A percentile compares a stretch with the other conserved stretches of the same genome.
Conservation (phyloP, 768 basidiomycete genomes). For the Amanita polypyramis region DNA sequence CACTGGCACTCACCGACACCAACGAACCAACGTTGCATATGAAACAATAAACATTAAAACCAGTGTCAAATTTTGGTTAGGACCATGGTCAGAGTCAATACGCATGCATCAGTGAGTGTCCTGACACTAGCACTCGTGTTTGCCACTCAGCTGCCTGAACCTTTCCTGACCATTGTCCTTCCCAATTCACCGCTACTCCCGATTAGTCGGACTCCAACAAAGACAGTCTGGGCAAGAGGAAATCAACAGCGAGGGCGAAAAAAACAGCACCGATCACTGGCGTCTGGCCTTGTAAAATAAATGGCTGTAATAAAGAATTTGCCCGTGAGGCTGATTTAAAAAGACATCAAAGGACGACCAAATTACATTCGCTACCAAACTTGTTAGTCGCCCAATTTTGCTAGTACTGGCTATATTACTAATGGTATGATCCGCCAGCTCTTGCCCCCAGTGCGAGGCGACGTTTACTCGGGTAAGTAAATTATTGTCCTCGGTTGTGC, state of each 20-base stretch:
- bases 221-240: slow-evolving; percentile 15
- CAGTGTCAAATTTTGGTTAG: not conserved
- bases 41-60: slow-evolving; percentile 1
- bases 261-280: slow-evolving; percentile 42
- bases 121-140: not conserved
- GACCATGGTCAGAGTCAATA: slow-evolving; percentile 16
- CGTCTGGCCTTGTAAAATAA: slow-evolving; percentile 73
- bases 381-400: slow-evolving; percentile 37
- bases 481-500: slow-evolving; percentile 1
- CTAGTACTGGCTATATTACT: slow-evolving; percentile 6
- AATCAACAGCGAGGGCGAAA: slow-evolving; percentile 19
- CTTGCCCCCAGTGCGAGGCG: slow-evolving; percentile 74
- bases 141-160: slow-evolving; percentile 11
- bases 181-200: not conserved
- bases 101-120: slow-evolving; percentile 18
- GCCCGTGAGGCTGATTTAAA: slow-evolving; percentile 77
- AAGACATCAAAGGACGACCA: slow-evolving; percentile 73
- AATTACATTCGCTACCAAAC: slow-evolving; percentile 62
- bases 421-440: slow-evolving; percentile 25
- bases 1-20: not conserved
- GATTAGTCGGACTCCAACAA: slow-evolving; percentile 19
- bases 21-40: slow-evolving; percentile 1
- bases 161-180: slow-evolving; percentile 3
- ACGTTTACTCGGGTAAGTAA: slow-evolving; percentile 64
- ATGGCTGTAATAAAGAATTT: slow-evolving; percentile 75